Base-by-base conservation (phyloP, 257 asterid genomes). In the Solanum medicagineum region DNA sequence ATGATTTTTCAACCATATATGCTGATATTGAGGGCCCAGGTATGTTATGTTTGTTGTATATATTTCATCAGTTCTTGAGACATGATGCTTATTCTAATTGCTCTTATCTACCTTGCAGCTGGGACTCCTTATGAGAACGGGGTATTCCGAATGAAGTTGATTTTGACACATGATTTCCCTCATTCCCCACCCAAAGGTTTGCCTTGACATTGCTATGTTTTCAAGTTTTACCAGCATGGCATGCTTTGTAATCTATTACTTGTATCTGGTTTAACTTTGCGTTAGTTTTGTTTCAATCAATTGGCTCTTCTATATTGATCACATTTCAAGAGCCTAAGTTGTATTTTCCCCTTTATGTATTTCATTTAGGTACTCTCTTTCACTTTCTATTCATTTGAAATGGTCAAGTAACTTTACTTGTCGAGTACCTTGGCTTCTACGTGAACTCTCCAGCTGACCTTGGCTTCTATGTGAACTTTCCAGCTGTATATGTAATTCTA, bases 1-100 rank as follows among this genome's bases (percentile, higher is more conserved):
- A 95, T 88, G 94, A 96, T 74, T 95, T 96, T 89, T 94, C 99
- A 29, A 88, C 91, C 84, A 95, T 96, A 86, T 90, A 53, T 88
- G 99, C 99, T 88, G 99, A 95, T 73, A 95, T 96, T 79, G 98
- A 95, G 79, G 99, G 99, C 89, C 99, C 99, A 88, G 98, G 98
- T 95, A 89, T 81, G 68, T 44, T 62, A 40, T 75, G 13, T 56
- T 11, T 10, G 77, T 83, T 65, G 82, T n/a, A 57, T n/a, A 24
- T 66, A n/a, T 36, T 32, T 75, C 87, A 19, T 75, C 87, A n/a
- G 36, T 59, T 84, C 57, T 82, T 44, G 14, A 82, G 36, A 42
- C 51, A 54, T 77, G 42, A 56, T 62, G 47, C 57, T 66, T 85
- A 36, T 84, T 69, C 65, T 89, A 84, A 88, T 88, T 86, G 74